Evolutionary conservation across 129 eudicot species (phyloP), one percentile per base, ranked within the genome.

Genomic region (Lonicera japonica): DNA sequence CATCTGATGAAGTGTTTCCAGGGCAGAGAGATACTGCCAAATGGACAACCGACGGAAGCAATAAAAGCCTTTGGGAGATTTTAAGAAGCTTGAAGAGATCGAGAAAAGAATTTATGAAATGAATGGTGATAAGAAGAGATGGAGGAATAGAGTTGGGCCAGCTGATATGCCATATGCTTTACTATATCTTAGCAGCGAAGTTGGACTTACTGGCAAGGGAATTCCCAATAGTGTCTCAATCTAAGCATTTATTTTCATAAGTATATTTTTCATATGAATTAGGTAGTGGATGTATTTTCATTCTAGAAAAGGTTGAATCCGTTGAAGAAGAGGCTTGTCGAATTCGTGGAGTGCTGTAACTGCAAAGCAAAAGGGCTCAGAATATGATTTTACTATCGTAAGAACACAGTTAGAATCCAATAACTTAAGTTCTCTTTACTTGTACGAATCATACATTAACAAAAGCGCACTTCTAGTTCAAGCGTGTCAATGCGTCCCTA

Each of bases 221-320:
- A 87, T 87, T 63, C 95, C 95, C 45, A 87, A 87, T 21, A 87
- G 91, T 70, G 80, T 77, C 24, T 68, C 95, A 1, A 77, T 83
- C 23, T 85, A 73, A 78, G 41, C 36, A 9, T 46, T 38, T 56
- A 0, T n/a, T 29, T 29, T 29, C 6, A n/a, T n/a, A n/a, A 2
- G 2, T 29, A 1, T 29, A 29, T 29, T 29, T 36, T 53, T 16
- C n/a, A 6, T 16, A 29, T 29, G 36, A 2, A 29, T 1, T 29
- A 29, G 6, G 36, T 29, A 29, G 36, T 29, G 36, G 6, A 6
- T 29, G 36, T 29, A n/a, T 29, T 29, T 29, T 29, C 36, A 29
- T 29, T n/a, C 36, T 29, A 29, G 36, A 29, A 29, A 29, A 29
- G 36, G 4, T 29, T 1, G 2, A 29, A 29, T 29, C 36, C 6